Conservation (phyloP, 2,329 filamentous ascomycete genomes). For the Colletotrichum chrysophilum region DNA sequence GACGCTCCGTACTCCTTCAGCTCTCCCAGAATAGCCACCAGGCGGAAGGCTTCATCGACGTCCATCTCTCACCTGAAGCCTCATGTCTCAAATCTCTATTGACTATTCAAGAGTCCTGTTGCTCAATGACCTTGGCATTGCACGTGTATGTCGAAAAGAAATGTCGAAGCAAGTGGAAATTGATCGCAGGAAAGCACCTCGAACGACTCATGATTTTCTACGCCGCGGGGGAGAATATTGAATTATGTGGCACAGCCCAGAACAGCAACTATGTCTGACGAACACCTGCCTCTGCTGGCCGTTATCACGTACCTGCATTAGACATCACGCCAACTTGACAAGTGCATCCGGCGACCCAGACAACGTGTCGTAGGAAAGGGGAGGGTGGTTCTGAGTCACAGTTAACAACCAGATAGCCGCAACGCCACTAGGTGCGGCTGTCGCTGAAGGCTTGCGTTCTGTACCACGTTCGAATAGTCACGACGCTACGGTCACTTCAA, state of each 20-base stretch:
- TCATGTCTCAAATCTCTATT: not conserved
- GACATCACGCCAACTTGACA: not conserved
- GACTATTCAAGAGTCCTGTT: not conserved
- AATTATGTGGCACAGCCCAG: not conserved
- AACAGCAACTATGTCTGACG: not conserved
- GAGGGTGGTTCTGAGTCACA: not conserved
- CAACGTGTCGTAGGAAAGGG: not conserved
- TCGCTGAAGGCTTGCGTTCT: not conserved
- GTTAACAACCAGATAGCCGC: not conserved
- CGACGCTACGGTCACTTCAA: not conserved
- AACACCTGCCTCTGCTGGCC: not conserved
- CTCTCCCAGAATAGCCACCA: not conserved
- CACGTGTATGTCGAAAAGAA: not conserved
- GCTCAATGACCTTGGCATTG: not conserved
- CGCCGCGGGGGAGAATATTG: not conserved
- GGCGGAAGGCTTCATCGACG: not conserved
- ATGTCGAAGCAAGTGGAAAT: not conserved
- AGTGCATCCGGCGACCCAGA: not conserved
- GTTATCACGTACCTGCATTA: not conserved
- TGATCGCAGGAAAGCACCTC: not conserved
- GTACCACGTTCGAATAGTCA: not conserved
- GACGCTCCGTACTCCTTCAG: not conserved
- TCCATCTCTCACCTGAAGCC: not conserved
- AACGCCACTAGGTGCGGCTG: not conserved
- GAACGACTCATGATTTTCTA: not conserved